phyloP scores from a whole-genome alignment of 2,329 filamentous ascomycete species.

The Cladophialophora carrionii region DNA sequence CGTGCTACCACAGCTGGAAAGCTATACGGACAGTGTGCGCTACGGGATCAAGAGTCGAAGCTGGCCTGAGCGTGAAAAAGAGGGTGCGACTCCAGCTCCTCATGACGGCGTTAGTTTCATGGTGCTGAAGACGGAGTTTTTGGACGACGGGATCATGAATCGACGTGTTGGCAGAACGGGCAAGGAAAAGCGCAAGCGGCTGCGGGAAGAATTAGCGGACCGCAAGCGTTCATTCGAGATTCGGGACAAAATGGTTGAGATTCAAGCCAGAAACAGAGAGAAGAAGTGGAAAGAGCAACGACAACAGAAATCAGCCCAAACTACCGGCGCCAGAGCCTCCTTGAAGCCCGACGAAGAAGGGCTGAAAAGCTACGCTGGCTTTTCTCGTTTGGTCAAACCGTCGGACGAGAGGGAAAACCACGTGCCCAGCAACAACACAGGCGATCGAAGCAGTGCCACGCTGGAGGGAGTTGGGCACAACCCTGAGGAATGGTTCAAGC shows the following conservation, averaged over 20 bases:
- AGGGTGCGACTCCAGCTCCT: constrained; percentile 53
- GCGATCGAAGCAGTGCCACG: neutral
- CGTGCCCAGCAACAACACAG: neutral
- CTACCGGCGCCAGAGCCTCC: neutral
- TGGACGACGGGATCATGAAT: constrained; percentile 66
- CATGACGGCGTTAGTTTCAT: constrained; percentile 92
- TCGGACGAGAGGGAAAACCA: constrained; percentile 10
- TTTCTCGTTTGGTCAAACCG: neutral
- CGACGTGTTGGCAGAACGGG: constrained; percentile 52
- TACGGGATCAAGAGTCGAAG: constrained; percentile 81
- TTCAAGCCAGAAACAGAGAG: constrained; percentile 9
- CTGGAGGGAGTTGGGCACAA: constrained; percentile 28
- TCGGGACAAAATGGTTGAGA: constrained; percentile 28
- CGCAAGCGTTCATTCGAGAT: constrained; percentile 32
- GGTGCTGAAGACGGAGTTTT: constrained; percentile 80
- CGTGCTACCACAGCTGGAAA: constrained; percentile 76
- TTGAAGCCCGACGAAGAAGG: neutral
- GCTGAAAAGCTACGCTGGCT: neutral
- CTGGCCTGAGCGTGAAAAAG: constrained; percentile 53
- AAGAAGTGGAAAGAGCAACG: constrained; percentile 11
- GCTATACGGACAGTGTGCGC: constrained; percentile 73
- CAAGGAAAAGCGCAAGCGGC: constrained; percentile 54
- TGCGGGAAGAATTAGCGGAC: constrained; percentile 46
- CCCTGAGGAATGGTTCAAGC: constrained; percentile 27
- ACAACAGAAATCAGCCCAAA: neutral